A percentile compares a stretch with the other conserved stretches of the same genome.
These are phyloP conservation scores for Saccharomyces paradoxus DNA, from an alignment of 805 yeast genomes.

Conservation along the genomic window DNA sequence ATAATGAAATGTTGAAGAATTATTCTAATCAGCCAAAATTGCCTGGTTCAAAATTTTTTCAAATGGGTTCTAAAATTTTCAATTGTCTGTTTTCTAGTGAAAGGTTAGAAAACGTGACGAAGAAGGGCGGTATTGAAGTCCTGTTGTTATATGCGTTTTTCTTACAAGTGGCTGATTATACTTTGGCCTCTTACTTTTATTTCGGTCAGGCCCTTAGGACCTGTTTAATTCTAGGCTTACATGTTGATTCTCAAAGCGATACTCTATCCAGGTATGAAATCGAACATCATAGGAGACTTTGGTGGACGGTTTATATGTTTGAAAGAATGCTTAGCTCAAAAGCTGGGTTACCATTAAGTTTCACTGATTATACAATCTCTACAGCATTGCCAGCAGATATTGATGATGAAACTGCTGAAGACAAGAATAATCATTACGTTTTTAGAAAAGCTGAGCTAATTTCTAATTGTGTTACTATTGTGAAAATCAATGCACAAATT, in stretches of 20 bases:
- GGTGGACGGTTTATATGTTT: constrained; percentile 81
- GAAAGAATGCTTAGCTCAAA: constrained; percentile 80
- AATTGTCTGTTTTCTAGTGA: constrained; percentile 72
- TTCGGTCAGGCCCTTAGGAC: constrained; percentile 71
- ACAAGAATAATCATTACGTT: constrained; percentile 50
- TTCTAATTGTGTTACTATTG: constrained; percentile 67
- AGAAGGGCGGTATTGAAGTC: constrained; percentile 76
- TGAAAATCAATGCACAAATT: constrained; percentile 70
- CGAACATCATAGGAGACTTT: constrained; percentile 74
- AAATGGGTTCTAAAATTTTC: constrained; percentile 70
- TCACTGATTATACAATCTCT: constrained; percentile 75
- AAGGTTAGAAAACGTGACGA: constrained; percentile 68
- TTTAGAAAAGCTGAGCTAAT: constrained; percentile 75
- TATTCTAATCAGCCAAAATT: constrained; percentile 19
- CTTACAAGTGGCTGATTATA: constrained; percentile 76
- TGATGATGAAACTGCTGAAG: constrained; percentile 50
- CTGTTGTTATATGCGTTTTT: constrained; percentile 68
- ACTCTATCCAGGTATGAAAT: constrained; percentile 58
- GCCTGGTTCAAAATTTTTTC: constrained; percentile 74
- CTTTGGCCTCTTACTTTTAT: constrained; percentile 72
- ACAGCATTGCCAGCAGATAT: constrained; percentile 69
- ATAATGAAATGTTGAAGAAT: constrained; percentile 21
- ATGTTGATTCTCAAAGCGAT: constrained; percentile 72
- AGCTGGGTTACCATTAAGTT: constrained; percentile 70
- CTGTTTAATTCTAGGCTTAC: constrained; percentile 67